Evolutionary conservation across 1,284 basidiomycete genomes (phyloP), one percentile per base, ranked within the genome.

Genomic region (Rugosomyces carneus): DNA sequence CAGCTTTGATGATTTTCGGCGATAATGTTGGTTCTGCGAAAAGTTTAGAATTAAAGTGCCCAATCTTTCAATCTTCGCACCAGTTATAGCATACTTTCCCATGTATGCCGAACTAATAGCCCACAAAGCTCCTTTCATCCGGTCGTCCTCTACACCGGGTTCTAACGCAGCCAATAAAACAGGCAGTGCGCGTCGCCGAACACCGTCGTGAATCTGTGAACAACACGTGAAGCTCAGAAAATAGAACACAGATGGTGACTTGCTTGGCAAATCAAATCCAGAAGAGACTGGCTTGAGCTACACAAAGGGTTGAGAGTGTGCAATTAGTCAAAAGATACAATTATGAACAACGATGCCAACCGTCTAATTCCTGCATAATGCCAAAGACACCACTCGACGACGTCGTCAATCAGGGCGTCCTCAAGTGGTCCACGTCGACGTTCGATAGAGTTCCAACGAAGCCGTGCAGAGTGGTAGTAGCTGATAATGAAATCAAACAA

Each of bases 51-150:
- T 16, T 10, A 6, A 5, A 11, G 18, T 31, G 10, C 10, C 29
- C 2, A 9, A 21, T 3, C 8, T 29, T 31, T 3, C 15, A 31
- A 29, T 16, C 38, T 6, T 53, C 68, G 49, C 53, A 80, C 80
- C 79, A 40, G 70, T 66, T 19, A 78, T 69, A 0, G 81, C 80
- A 63, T 81, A 83, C 62, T 76, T 81, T 63, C 80, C 79, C 50
- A 88, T 82, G 4, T 72, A 71, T 11, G 80, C 71, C 21, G 72
- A 70, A 53, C 85, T 85, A 21, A 97, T 67, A 3, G 90, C 85
- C 76, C 91, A 93, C 8, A 97, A 67, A 0, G 93, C 92, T 11
- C 91, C 91, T 68, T 97, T 96, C 81, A 93, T 91, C 36, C 84
- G 76, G 63, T 94, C 90, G 56, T 92, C 89, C 35, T 91, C 88